Base-by-base conservation (phyloP, 192 early-diverging fungal genomes). In the Coemansia sp. region DNA sequence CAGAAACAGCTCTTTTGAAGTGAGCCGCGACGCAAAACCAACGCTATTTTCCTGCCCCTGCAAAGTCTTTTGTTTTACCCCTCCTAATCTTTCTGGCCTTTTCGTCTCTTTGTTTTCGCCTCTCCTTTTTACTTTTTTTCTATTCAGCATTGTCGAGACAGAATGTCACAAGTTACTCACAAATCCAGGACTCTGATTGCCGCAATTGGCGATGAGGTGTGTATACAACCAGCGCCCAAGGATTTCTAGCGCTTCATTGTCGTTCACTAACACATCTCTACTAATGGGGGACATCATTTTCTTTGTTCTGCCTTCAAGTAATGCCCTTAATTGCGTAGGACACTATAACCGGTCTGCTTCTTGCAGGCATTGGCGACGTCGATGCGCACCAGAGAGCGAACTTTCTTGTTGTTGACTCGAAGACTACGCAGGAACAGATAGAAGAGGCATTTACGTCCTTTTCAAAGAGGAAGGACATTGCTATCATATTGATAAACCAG, bases 401-500 rank as follows among this genome's bases (percentile, higher is more conserved):
- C 88, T 99, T 99, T 78, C 75, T 98, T 19, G 94, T 98, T 25
- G 98, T 98, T 9, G 95, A 97, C 74, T 70, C 90, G 7, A 99
- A 94, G 77, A 93, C 93, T 6, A 86, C 90, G 14, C 72, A 91
- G 65, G 73, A 84, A 20, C 72, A 86, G 38, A 87, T 95, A 45
- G 92, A 93, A 69, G 88, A 90, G 68, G 71, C 86, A n/a, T 98
- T 99, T 74, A 68, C 84, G 40, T 91, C 93, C 66, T 96, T 96
- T 68, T 92, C 90, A n/a, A 85, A 87, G 71, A 86, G 96, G 55
- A 95, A 93, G 75, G 98, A 99, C 67, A 94, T 99, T 84, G 98
- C 95, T 46, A 98, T 99, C 70, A 91, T 99, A 58, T 71, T 99
- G 60, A 96, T 99, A 64, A 99, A 93, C 79, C 98, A 99, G 83